Base-by-base conservation (phyloP, 345 rosid species). In the Eucalyptus regnans region DNA sequence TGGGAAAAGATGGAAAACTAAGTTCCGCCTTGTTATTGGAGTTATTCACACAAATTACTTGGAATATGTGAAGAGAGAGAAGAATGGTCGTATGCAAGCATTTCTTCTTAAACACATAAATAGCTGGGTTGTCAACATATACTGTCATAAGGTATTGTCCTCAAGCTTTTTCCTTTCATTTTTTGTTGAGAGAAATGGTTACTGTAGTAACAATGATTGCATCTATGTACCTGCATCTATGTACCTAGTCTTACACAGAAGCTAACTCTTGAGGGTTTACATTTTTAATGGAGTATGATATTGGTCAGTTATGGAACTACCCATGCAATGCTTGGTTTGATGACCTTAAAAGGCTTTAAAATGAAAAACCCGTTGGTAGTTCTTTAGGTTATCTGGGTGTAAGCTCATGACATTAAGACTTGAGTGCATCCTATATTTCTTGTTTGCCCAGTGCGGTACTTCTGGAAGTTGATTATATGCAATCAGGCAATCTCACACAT, bases 41-140 rank as follows among this genome's bases (percentile, higher is more conserved):
- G 91, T 97, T 51, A 89, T 98, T 50, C 99, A 98, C 90, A 98
- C 99, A 86, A 98, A 98, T 93, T 98, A 98, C 90, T 87, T 98
- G 94, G 99, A 91, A 91, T 98, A 98, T 90, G 98, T 96, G 29
- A 96, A 91, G 92, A 91, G 98, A 90, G 98, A 98, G 93, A 97
- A 94, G 92, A 94, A 96, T 93, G 98, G 98, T 86, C 90, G 90
- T 52, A 3, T 94, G 37, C 91, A 91, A 89, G 97, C 98, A 29
- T 93, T 95, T 90, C 66, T 95, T 91, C 97, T 96, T 86, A 95
- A 93, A 89, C 88, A 94, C 88, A 10, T 93, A 23, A 96, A 98
- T 88, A 90, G 87, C 79, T 98, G 98, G 99, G 96, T 98, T 89
- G 99, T 95, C 88, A 89, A 93, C 86, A 95, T 98, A 90, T 96